Evolutionary conservation across 352 stramenopile species (phyloP).

Genomic region (Blastocystis hominis): DNA sequence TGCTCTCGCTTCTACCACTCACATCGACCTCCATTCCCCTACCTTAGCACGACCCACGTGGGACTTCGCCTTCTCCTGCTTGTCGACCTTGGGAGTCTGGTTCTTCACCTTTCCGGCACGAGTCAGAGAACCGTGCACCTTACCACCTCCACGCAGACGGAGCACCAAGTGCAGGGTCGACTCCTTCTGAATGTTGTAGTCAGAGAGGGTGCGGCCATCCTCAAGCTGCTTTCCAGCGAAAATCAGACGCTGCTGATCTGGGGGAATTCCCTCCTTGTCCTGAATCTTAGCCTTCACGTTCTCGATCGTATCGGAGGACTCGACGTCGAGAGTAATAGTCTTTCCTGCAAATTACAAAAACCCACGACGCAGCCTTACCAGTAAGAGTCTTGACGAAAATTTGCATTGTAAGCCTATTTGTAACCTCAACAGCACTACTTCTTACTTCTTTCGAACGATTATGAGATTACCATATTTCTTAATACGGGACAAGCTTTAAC

Average conservation of each 20-base stretch:
- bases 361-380: background rate
- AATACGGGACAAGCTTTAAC: background rate
- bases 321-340: background rate
- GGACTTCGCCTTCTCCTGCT: conserved; percentile 87
- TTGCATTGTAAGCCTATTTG: conserved; percentile 40
- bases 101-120: conserved; percentile 99
- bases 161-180: too few relatives aligned
- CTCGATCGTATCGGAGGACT: too few relatives aligned
- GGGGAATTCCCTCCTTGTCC: too few relatives aligned
- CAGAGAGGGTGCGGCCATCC: too few relatives aligned
- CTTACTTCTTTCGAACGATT: conserved; percentile 36
- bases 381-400: conserved; percentile 54
- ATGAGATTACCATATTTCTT: background rate
- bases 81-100: conserved; percentile 98
- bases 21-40: background rate
- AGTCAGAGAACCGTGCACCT: conserved; percentile 98
- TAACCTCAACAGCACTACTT: background rate
- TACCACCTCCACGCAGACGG: too few relatives aligned
- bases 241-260: too few relatives aligned
- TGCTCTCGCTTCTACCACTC: conserved; percentile 90
- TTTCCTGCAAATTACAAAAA: background rate
- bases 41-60: conserved; percentile 83
- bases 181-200: too few relatives aligned
- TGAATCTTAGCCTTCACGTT: too few relatives aligned
- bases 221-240: too few relatives aligned